phyloP scores from a whole-genome alignment of 768 basidiomycete genomes.

The Leccinum truebloodii region DNA sequence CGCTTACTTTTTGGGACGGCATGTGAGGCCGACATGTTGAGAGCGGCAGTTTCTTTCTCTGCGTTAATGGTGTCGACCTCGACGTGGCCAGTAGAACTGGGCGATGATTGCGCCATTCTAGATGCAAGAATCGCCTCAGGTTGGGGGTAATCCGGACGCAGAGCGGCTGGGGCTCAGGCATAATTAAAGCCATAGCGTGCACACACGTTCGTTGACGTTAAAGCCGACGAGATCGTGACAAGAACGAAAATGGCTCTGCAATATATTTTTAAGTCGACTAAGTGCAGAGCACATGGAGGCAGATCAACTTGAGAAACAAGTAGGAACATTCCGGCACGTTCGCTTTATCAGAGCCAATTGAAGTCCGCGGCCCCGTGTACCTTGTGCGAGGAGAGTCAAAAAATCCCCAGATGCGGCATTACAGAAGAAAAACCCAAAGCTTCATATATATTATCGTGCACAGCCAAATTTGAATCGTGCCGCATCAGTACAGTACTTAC shows the following conservation, averaged over 20 bases:
- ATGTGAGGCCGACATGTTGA: not conserved
- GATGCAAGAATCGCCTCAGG: not conserved
- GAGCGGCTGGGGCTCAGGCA: not conserved
- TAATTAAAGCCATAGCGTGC: not conserved
- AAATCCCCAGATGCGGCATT: not conserved
- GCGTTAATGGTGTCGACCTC: constrained; percentile 1
- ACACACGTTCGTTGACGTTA: constrained; percentile 22
- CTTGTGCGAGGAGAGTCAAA: not conserved
- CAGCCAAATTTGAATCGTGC: not conserved
- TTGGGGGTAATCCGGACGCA: not conserved
- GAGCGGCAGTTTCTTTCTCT: constrained; percentile 4
- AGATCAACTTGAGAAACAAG: not conserved
- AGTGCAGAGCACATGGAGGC: not conserved
- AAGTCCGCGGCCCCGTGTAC: not conserved
- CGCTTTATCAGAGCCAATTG: no score
- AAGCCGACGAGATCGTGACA: not conserved
- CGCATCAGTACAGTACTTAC: not conserved
- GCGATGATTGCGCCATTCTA: constrained; percentile 9
- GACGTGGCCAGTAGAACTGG: constrained; percentile 7
- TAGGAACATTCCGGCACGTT: no score
- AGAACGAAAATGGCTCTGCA: not conserved
- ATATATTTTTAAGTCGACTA: not conserved
- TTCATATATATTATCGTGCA: not conserved
- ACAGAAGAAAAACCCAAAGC: not conserved
- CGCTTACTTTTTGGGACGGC: constrained; percentile 8